A percentile compares a stretch with the other conserved stretches of the same genome.
Conservation (phyloP, 257 asterid species). For the Paulownia fortunei region DNA sequence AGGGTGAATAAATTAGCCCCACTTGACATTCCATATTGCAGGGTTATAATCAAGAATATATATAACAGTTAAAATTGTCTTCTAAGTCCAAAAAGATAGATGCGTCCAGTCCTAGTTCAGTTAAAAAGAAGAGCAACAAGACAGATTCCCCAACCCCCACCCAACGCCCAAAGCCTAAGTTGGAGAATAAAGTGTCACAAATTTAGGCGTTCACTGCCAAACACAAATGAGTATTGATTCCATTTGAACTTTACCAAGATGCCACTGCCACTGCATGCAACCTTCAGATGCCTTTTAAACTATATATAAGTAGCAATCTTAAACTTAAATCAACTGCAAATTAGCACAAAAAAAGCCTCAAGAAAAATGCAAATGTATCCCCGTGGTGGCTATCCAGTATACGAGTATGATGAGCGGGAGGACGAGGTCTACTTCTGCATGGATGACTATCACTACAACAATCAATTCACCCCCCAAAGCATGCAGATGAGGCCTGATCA, state of each 20-base stretch:
- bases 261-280: too few relatives aligned
- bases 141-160: too few relatives aligned
- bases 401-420: neutral
- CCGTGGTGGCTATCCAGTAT: neutral
- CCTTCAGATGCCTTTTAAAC: neutral
- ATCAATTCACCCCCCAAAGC: neutral
- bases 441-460: neutral
- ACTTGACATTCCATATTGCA: too few relatives aligned
- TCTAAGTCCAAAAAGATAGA: too few relatives aligned
- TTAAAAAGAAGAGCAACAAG: neutral
- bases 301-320: neutral
- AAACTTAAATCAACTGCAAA: neutral
- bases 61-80: neutral
- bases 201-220: neutral
- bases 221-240: neutral
- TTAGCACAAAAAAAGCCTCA: neutral
- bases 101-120: too few relatives aligned
- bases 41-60: neutral
- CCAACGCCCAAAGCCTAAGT: too few relatives aligned
- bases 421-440: neutral
- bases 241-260: too few relatives aligned
- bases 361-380: slow-evolving; percentile 10
- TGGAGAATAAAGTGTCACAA: neutral
- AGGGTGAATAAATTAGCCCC: too few relatives aligned
- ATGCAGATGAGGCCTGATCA: neutral